phyloP scores from a whole-genome alignment of 495 filamentous ascomycete genomes.

The Neurospora sp. region DNA sequence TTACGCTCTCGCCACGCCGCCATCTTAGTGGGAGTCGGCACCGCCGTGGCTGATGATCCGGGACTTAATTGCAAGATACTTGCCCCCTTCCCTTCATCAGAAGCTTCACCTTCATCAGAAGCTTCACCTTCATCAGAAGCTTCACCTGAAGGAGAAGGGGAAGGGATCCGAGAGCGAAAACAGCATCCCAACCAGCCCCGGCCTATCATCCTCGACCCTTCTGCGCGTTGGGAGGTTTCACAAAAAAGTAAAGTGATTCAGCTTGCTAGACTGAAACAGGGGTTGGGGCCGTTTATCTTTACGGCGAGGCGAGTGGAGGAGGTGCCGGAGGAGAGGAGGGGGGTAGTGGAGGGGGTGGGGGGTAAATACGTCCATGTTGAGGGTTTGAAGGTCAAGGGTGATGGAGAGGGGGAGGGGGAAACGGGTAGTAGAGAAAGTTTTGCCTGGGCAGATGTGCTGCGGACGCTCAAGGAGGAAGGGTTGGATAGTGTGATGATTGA shows the following conservation, averaged over 20 bases:
- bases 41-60: slow-evolving; percentile 76
- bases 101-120: too few species aligned
- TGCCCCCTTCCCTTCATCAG: too few species aligned
- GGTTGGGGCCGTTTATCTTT: slow-evolving; percentile 63
- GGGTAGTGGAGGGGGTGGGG: slow-evolving; percentile 24
- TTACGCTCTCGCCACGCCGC: slow-evolving; percentile 73
- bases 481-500: slow-evolving; percentile 81
- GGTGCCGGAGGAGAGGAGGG: slow-evolving; percentile 13
- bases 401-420: slow-evolving; percentile 6
- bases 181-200: slow-evolving; percentile 46
- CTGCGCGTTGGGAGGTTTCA: slow-evolving; percentile 53
- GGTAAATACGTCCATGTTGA: slow-evolving; percentile 27
- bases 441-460: slow-evolving; percentile 54
- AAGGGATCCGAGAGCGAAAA: background rate
- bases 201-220: slow-evolving; percentile 72
- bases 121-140: too few species aligned
- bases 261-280: slow-evolving; percentile 54
- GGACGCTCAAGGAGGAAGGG: slow-evolving; percentile 45
- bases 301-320: slow-evolving; percentile 20
- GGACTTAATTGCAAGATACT: slow-evolving; percentile 53
- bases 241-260: slow-evolving; percentile 51
- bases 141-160: background rate
- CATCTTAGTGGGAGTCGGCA: slow-evolving; percentile 76
- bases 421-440: slow-evolving; percentile 7
- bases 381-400: background rate